These are phyloP conservation scores for Candida patagonica DNA, from an alignment of 805 yeast genomes.

Conservation along the genomic window DNA sequence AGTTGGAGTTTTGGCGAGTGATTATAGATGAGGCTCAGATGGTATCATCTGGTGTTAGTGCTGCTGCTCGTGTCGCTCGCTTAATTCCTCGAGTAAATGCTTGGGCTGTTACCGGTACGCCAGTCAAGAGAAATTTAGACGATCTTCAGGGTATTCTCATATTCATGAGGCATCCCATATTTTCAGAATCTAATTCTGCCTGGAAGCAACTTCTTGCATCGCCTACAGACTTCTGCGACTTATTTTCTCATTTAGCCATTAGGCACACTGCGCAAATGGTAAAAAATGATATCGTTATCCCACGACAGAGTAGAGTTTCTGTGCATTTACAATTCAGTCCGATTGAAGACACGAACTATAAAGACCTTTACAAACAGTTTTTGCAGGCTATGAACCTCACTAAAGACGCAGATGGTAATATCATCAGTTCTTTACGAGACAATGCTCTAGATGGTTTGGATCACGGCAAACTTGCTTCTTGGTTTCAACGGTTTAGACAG, in stretches of 20 bases:
- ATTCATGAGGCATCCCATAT: constrained; percentile 62
- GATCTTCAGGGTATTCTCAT: constrained; percentile 66
- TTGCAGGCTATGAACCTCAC: constrained; percentile 39
- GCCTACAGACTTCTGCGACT: constrained; percentile 36
- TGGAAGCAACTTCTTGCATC: constrained; percentile 34
- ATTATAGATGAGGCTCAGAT: constrained; percentile 92
- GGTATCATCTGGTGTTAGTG: constrained; percentile 64
- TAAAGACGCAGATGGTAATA: constrained; percentile 3
- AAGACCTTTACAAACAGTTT: constrained; percentile 53
- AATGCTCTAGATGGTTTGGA: constrained; percentile 4
- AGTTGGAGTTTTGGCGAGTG: constrained; percentile 81
- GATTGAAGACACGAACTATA: constrained; percentile 78
- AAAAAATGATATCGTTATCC: constrained; percentile 62
- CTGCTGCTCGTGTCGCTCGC: constrained; percentile 73
- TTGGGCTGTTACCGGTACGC: constrained; percentile 98
- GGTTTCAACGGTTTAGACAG: constrained; percentile 65
- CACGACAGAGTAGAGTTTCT: constrained; percentile 65
- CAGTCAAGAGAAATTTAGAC: constrained; percentile 54
- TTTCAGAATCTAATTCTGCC: constrained; percentile 33
- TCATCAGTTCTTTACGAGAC: neutral
- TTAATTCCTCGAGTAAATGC: constrained; percentile 78
- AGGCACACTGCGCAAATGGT: constrained; percentile 86
- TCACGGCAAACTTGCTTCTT: constrained; percentile 41
- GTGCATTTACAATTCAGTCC: constrained; percentile 69
- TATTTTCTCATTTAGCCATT: constrained; percentile 50